Evolutionary conservation across 208 protist genomes (phyloP).

Genomic region (Novymonas esmeraldas): DNA sequence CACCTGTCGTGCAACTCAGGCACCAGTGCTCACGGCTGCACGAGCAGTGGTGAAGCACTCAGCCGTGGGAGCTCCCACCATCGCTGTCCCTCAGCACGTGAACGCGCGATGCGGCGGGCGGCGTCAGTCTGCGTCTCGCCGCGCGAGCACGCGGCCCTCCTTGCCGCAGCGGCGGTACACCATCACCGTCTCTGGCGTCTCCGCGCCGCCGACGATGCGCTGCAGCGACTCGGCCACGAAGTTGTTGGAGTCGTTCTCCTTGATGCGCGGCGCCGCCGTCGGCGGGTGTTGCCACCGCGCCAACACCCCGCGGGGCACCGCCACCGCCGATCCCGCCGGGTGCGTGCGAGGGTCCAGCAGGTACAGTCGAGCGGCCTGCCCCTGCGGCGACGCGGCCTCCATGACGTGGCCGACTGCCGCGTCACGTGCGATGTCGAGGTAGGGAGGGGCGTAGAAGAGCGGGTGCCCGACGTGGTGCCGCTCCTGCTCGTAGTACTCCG

Average conservation of each 20-base stretch:
- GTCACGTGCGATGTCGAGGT: conserved; percentile 35
- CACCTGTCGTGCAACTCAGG: no score
- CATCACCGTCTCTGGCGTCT: conserved; percentile 20
- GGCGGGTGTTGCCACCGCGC: conserved; percentile 26
- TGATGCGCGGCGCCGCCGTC: conserved; percentile 30
- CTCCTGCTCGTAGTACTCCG: conserved; percentile 67
- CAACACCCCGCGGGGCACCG: conserved; percentile 34
- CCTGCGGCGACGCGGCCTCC: conserved; percentile 49
- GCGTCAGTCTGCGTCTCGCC: not conserved
- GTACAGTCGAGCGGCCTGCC: conserved; percentile 63
- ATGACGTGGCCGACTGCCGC: conserved; percentile 29
- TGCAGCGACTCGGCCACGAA: conserved; percentile 48
- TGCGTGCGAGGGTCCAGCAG: conserved; percentile 40
- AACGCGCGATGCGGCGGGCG: no score
- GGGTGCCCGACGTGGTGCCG: conserved; percentile 43
- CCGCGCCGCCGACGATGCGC: conserved; percentile 13
- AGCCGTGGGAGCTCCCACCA: no score
- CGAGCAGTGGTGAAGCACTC: no score
- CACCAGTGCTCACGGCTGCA: no score
- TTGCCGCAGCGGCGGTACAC: conserved; percentile 10
- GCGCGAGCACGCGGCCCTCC: conserved; percentile 4
- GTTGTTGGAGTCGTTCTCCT: conserved; percentile 45
- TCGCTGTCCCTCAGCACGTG: no score
- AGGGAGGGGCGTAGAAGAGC: conserved; percentile 37
- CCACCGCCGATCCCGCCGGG: conserved; percentile 53